Evolutionary conservation across 2,329 filamentous ascomycete species (phyloP).

Genomic region (Penicillium sp.): DNA sequence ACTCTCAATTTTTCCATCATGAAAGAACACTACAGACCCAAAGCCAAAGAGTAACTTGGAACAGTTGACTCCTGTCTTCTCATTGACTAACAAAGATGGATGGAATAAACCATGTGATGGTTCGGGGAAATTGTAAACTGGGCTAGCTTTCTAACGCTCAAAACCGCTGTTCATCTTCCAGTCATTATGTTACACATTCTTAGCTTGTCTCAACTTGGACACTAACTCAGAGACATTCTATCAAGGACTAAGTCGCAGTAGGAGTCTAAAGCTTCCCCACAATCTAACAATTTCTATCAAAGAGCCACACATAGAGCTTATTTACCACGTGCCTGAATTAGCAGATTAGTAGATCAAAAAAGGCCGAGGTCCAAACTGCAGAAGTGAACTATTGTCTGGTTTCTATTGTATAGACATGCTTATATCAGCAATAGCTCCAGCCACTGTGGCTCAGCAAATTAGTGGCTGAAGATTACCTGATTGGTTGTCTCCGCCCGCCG

Average conservation of each 20-base stretch:
- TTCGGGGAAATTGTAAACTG: neutral
- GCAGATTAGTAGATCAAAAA: too few relatives aligned
- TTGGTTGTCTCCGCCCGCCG: conserved; percentile 2
- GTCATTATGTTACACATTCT: neutral
- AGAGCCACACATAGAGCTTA: too few relatives aligned
- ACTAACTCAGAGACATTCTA: neutral
- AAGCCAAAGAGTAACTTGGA: neutral
- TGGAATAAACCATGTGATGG: neutral
- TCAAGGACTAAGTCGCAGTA: neutral
- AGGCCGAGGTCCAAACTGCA: neutral
- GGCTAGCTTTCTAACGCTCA: neutral
- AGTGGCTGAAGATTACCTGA: conserved; percentile 6
- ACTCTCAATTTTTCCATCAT: conserved; percentile 25
- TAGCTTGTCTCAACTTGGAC: conserved; percentile 1
- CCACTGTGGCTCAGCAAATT: neutral
- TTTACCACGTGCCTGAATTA: too few relatives aligned
- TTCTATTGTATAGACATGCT: neutral
- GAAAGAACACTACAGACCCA: conserved; percentile 30
- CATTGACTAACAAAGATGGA: neutral
- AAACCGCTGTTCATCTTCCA: neutral
- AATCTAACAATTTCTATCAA: neutral
- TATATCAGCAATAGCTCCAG: neutral
- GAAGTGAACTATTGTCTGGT: neutral
- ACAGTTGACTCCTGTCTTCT: neutral
- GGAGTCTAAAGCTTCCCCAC: neutral